Evolutionary conservation across 2,329 filamentous ascomycete species (phyloP).

Genomic region (Monosporascus sp.): DNA sequence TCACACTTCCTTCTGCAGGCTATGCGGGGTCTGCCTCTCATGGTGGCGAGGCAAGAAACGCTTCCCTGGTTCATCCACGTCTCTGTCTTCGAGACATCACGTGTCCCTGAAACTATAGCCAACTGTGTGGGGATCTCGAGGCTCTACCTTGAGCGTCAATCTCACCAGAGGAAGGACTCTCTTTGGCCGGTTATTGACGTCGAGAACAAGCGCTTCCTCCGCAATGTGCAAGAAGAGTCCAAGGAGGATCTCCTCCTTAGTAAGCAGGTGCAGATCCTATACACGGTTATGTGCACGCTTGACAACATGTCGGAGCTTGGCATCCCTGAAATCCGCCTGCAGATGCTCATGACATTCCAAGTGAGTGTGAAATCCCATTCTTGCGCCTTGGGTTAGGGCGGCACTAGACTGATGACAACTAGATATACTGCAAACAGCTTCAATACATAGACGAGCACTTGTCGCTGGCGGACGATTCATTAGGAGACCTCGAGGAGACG

Average conservation of each 20-base stretch:
- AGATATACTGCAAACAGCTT: constrained; percentile 8
- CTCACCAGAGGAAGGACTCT: neutral
- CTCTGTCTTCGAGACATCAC: constrained; percentile 8
- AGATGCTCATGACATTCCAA: constrained; percentile 11
- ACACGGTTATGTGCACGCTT: constrained; percentile 12
- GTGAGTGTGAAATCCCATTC: neutral
- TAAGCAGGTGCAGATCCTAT: constrained; percentile 13
- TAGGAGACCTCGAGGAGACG: constrained; percentile 11
- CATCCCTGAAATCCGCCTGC: constrained; percentile 10
- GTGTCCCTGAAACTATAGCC: constrained; percentile 9
- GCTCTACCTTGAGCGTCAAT: constrained; percentile 4
- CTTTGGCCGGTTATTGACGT: constrained; percentile 11
- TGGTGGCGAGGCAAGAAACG: constrained; percentile 13
- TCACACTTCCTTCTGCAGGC: constrained; percentile 14
- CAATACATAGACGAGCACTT: constrained; percentile 2
- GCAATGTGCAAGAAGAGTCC: neutral
- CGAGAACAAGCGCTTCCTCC: constrained; percentile 10
- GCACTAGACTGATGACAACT: neutral
- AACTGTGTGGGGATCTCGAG: constrained; percentile 12
- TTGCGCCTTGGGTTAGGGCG: neutral
- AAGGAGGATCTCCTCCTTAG: constrained; percentile 6
- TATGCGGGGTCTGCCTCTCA: constrained; percentile 14
- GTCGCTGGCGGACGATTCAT: constrained; percentile 10
- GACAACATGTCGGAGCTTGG: constrained; percentile 2
- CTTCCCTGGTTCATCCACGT: constrained; percentile 17